Percentiles rank a stretch among this genome's conserved stretches.
phyloP scores from a whole-genome alignment of 306 rosid species.

The Medicago ruthenica region DNA sequence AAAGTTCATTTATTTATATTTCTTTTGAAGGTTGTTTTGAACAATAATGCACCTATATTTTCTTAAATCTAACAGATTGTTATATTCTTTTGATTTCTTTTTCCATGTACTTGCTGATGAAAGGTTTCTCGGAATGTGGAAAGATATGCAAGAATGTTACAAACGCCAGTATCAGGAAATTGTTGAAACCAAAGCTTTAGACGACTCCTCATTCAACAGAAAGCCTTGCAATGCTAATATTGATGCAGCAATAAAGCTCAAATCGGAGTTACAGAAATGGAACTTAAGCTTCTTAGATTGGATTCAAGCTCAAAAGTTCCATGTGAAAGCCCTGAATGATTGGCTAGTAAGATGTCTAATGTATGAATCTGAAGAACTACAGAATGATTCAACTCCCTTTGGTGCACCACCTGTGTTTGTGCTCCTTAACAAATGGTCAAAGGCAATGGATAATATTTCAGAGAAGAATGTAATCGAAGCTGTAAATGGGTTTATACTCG shows the following conservation, averaged over 20 bases:
- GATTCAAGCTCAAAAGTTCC: slow-evolving; percentile 67
- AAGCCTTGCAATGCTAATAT: slow-evolving; percentile 51
- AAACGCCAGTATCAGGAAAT: slow-evolving; percentile 57
- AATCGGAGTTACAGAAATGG: slow-evolving; percentile 73
- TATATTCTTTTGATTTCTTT: background rate
- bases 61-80: slow-evolving; percentile 19
- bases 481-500: slow-evolving; percentile 53
- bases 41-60: slow-evolving; percentile 18
- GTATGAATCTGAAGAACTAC: slow-evolving; percentile 64
- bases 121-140: slow-evolving; percentile 83
- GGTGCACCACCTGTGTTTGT: slow-evolving; percentile 77
- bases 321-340: slow-evolving; percentile 68
- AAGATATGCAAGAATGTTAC: slow-evolving; percentile 75
- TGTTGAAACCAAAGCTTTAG: slow-evolving; percentile 52
- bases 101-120: slow-evolving; percentile 5
- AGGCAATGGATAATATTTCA: slow-evolving; percentile 60
- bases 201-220: slow-evolving; percentile 45
- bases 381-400: slow-evolving; percentile 45
- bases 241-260: slow-evolving; percentile 67
- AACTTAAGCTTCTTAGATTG: slow-evolving; percentile 65
- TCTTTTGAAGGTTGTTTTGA: slow-evolving; percentile 12
- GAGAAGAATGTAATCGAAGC: slow-evolving; percentile 68
- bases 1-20: background rate
- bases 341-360: slow-evolving; percentile 76
- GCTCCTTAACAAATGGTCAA: slow-evolving; percentile 72